phyloP scores from a whole-genome alignment of 2,329 filamentous ascomycete species.

The Pseudogymnoascus sp. region DNA sequence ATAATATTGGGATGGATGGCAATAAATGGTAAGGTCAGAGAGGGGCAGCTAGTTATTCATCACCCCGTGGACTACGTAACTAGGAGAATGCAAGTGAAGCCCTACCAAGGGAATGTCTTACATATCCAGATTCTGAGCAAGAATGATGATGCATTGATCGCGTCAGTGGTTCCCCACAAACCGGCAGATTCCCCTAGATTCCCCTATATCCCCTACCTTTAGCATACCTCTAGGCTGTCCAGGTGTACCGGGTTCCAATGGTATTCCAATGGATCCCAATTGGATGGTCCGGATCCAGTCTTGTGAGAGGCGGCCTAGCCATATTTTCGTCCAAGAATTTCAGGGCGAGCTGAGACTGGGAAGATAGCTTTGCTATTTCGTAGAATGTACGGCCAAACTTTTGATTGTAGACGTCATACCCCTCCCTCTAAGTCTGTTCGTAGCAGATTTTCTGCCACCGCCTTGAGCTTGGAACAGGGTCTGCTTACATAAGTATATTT shows the following conservation, averaged over 20 bases:
- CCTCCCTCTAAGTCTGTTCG: background rate
- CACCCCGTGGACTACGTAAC: slow-evolving; percentile 2
- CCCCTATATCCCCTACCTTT: slow-evolving; percentile 7
- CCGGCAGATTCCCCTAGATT: slow-evolving; percentile 1
- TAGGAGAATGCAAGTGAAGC: background rate
- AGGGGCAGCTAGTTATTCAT: slow-evolving; percentile 2
- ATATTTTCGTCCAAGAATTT: background rate
- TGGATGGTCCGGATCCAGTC: slow-evolving; percentile 3
- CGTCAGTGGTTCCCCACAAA: background rate
- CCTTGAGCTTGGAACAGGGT: background rate
- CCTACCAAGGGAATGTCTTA: slow-evolving; percentile 5
- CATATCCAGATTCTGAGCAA: background rate
- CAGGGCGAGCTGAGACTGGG: slow-evolving; percentile 1
- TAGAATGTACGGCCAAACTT: no score
- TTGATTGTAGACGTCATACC: background rate
- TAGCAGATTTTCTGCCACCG: background rate
- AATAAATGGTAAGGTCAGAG: slow-evolving; percentile 6
- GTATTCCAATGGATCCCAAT: background rate
- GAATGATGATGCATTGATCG: slow-evolving; percentile 6
- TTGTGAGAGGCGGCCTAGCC: background rate
- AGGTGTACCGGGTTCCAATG: background rate
- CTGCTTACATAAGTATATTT: background rate
- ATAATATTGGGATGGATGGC: background rate
- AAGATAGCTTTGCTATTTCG: background rate
- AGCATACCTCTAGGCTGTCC: background rate